Conservation (phyloP, 768 basidiomycete species). For the Hygrocybe punicea region DNA sequence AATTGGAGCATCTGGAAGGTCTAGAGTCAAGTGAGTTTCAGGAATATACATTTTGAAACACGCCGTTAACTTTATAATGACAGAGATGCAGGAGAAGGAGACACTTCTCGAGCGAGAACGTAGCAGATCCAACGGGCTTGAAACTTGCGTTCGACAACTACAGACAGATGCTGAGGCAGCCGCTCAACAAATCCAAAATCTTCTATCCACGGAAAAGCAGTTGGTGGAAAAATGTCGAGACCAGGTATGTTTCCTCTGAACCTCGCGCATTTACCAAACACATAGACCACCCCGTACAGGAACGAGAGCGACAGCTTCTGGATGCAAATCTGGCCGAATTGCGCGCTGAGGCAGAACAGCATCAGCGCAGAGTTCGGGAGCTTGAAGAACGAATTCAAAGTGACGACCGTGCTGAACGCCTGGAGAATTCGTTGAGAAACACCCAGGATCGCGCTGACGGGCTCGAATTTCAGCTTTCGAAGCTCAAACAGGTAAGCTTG, state of each 20-base stretch:
- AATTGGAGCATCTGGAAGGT: constrained; percentile 55
- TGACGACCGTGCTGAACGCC: constrained; percentile 73
- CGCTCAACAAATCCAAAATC: constrained; percentile 38
- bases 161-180: constrained; percentile 39
- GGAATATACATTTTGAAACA: neutral
- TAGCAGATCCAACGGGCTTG: constrained; percentile 37
- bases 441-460: constrained; percentile 81
- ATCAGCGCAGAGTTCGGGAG: constrained; percentile 60
- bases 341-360: constrained; percentile 51
- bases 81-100: constrained; percentile 47
- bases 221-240: constrained; percentile 52
- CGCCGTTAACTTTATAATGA: constrained; percentile 5
- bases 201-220: constrained; percentile 53
- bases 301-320: constrained; percentile 70
- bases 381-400: constrained; percentile 79
- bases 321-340: constrained; percentile 52
- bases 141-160: constrained; percentile 42
- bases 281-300: constrained; percentile 40
- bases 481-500: constrained; percentile 64
- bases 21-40: constrained; percentile 58
- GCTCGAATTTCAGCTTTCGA: constrained; percentile 77
- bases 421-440: constrained; percentile 71
- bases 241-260: constrained; percentile 36
- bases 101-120: constrained; percentile 43
- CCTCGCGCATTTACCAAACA: neutral